Conservation (phyloP, 352 stramenopile species). For the Phytophthora capsici region DNA sequence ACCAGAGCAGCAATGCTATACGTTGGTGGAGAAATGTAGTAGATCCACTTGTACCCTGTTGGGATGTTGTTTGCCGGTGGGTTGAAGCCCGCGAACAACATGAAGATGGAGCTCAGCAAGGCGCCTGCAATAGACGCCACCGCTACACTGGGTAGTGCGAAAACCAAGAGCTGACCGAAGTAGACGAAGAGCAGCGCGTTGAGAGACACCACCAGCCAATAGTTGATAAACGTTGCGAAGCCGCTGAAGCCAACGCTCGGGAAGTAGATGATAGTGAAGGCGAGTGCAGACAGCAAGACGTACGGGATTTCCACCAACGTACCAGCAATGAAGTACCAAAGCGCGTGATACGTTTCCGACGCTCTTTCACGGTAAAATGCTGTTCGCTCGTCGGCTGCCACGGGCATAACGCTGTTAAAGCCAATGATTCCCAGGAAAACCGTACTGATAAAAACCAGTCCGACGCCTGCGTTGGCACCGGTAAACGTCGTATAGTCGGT, state of each 20-base stretch:
- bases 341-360: slow-evolving; percentile 89
- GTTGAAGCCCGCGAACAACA: slow-evolving; percentile 62
- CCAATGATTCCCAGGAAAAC: slow-evolving; percentile 84
- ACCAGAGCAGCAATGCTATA: slow-evolving; percentile 53
- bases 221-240: slow-evolving; percentile 42
- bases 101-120: slow-evolving; percentile 64
- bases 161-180: slow-evolving; percentile 57
- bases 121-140: slow-evolving; percentile 52
- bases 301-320: slow-evolving; percentile 84
- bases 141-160: slow-evolving; percentile 49
- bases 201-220: slow-evolving; percentile 53
- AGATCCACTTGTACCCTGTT: slow-evolving; percentile 60
- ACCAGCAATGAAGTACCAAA: slow-evolving; percentile 83
- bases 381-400: slow-evolving; percentile 84
- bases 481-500: slow-evolving; percentile 58
- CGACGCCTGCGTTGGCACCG: slow-evolving; percentile 56
- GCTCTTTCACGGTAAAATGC: slow-evolving; percentile 92
- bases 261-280: slow-evolving; percentile 51
- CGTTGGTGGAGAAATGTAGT: slow-evolving; percentile 57
- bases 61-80: slow-evolving; percentile 51
- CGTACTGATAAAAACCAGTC: slow-evolving; percentile 84
- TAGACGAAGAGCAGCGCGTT: slow-evolving; percentile 60
- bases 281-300: slow-evolving; percentile 40
- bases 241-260: slow-evolving; percentile 55
- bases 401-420: slow-evolving; percentile 80